Evolutionary conservation across 2,329 filamentous ascomycete species (phyloP).

Genomic region (Colletotrichum sp.): DNA sequence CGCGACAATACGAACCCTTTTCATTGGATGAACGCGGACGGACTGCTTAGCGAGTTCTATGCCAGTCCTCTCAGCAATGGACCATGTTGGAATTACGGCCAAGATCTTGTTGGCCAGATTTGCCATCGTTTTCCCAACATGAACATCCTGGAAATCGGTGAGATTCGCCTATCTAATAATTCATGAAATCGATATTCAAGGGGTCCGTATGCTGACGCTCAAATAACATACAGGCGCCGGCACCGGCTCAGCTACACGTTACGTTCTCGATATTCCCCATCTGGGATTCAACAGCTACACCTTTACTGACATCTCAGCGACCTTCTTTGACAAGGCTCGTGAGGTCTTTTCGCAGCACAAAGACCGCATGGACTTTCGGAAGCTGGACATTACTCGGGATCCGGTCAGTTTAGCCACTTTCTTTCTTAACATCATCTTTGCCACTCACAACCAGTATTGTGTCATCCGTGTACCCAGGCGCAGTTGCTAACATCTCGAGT

Average conservation of each 20-base stretch:
- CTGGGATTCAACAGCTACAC: conserved; percentile 23
- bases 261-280: neutral
- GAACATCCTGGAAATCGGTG: neutral
- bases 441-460: neutral
- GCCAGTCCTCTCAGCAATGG: neutral
- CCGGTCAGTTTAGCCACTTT: conserved; percentile 11
- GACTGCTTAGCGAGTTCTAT: conserved; percentile 2
- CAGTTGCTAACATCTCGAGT: neutral
- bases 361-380: neutral
- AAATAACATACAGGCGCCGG: neutral
- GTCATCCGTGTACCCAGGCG: neutral
- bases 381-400: conserved; percentile 35
- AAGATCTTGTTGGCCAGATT: neutral
- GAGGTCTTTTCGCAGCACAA: conserved; percentile 13
- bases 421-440: neutral
- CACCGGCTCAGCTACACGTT: neutral
- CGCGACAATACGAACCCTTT: conserved; percentile 1
- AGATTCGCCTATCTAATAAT: neutral
- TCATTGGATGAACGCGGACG: conserved; percentile 1
- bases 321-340: conserved; percentile 26
- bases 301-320: conserved; percentile 27
- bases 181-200: neutral
- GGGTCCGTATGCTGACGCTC: neutral
- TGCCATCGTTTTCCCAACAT: neutral
- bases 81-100: neutral